Percentiles rank a stretch among this genome's conserved stretches.
Conservation (phyloP, 2,329 filamentous ascomycete genomes). For the Monosporascus sp. region DNA sequence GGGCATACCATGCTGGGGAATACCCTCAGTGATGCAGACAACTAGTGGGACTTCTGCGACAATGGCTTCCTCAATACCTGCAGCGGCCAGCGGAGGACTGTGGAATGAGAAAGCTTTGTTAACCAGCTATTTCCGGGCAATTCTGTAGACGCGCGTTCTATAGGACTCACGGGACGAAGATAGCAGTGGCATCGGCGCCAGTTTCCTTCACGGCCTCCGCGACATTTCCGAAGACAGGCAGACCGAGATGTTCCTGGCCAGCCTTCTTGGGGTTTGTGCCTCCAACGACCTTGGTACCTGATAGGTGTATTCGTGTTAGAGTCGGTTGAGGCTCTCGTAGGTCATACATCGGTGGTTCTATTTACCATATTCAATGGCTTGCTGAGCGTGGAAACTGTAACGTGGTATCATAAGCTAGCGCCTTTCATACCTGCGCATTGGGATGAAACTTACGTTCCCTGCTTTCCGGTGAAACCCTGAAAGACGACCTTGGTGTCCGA, state of each 20-base stretch:
- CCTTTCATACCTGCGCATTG: not conserved
- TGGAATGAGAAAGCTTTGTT: constrained; percentile 7
- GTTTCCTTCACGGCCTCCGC: constrained; percentile 84
- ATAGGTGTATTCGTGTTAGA: constrained; percentile 25
- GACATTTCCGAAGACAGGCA: constrained; percentile 90
- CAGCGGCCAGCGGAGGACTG: constrained; percentile 84
- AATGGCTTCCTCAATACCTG: constrained; percentile 95
- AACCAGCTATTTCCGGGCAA: constrained; percentile 6
- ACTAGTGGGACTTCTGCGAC: constrained; percentile 88
- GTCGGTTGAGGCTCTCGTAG: constrained; percentile 2
- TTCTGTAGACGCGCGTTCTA: constrained; percentile 43
- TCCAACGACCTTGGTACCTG: constrained; percentile 94
- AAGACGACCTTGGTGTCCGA: constrained; percentile 88
- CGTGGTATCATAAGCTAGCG: constrained; percentile 24
- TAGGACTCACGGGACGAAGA: constrained; percentile 85
- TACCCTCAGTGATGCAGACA: constrained; percentile 97
- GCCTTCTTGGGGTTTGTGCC: constrained; percentile 99
- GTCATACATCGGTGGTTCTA: constrained; percentile 10
- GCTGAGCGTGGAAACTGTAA: constrained; percentile 86
- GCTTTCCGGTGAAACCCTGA: constrained; percentile 96
- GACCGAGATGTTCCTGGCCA: constrained; percentile 79
- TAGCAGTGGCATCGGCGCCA: constrained; percentile 83
- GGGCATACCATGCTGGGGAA: constrained; percentile 83
- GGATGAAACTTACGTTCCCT: constrained; percentile 70
- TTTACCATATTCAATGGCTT: constrained; percentile 97